These are phyloP conservation scores for Aquilaria agallochum DNA, from an alignment of 441 rosid genomes.

Conservation along the genomic window DNA sequence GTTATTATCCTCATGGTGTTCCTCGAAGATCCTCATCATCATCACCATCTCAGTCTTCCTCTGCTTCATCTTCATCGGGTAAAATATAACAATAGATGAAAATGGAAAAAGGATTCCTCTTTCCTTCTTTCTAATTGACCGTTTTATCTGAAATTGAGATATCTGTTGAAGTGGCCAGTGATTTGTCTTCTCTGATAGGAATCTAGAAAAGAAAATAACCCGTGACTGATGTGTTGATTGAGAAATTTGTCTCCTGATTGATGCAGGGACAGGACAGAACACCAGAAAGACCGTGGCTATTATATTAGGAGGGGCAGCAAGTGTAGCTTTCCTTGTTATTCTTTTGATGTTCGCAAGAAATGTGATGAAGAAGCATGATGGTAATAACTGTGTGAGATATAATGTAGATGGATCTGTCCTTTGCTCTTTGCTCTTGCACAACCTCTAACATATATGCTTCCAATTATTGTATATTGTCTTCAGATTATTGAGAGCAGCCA, in stretches of 20 bases:
- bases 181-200: too few relatives aligned
- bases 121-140: neutral
- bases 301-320: slow-evolving; percentile 95
- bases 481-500: slow-evolving; percentile 42
- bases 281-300: slow-evolving; percentile 96
- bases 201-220: too few relatives aligned
- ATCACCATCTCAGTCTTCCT: slow-evolving; percentile 35
- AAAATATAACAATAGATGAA: slow-evolving; percentile 11
- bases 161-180: neutral
- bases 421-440: neutral
- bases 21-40: slow-evolving; percentile 70
- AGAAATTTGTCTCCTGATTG: slow-evolving; percentile 10
- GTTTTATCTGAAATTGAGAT: neutral
- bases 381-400: slow-evolving; percentile 28
- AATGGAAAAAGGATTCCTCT: neutral
- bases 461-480: slow-evolving; percentile 12
- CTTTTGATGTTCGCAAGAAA: slow-evolving; percentile 75
- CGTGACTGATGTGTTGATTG: too few relatives aligned
- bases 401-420: slow-evolving; percentile 1
- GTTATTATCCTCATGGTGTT: slow-evolving; percentile 83
- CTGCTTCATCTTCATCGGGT: slow-evolving; percentile 58
- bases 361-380: slow-evolving; percentile 81
- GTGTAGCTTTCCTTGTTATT: slow-evolving; percentile 81
- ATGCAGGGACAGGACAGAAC: slow-evolving; percentile 52
- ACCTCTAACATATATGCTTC: slow-evolving; percentile 10